Conservation (phyloP, 805 yeast genomes). For the Metschnikowia continentalis region DNA sequence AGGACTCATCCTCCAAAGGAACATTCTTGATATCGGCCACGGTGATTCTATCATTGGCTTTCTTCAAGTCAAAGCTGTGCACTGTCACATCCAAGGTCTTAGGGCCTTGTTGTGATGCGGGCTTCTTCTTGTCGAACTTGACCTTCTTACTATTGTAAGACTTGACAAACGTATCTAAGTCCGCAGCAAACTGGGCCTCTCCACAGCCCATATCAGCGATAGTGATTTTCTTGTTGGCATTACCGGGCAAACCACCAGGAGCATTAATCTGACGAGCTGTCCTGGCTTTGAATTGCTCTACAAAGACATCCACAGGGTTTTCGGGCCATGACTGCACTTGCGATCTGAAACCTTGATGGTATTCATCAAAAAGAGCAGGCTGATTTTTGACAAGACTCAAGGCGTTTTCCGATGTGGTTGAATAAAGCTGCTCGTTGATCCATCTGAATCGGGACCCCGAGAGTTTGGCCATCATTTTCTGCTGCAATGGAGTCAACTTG, state of each 20-base stretch:
- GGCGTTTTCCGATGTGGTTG: constrained; percentile 76
- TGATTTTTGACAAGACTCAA: constrained; percentile 67
- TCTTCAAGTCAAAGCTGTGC: constrained; percentile 88
- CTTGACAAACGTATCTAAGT: constrained; percentile 50
- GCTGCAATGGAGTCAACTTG: constrained; percentile 80
- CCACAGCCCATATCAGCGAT: constrained; percentile 99
- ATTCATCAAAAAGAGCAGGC: constrained; percentile 88
- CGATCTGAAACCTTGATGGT: constrained; percentile 90
- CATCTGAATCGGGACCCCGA: constrained; percentile 95
- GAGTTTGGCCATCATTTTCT: constrained; percentile 91
- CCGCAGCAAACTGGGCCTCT: constrained; percentile 81
- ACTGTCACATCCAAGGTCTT: constrained; percentile 52
- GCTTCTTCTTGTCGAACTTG: constrained; percentile 25
- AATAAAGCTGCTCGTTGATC: constrained; percentile 97
- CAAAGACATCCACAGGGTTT: constrained; percentile 93
- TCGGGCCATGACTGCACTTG: constrained; percentile 99
- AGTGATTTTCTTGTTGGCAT: constrained; percentile 57
- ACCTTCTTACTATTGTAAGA: constrained; percentile 19
- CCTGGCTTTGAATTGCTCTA: constrained; percentile 59
- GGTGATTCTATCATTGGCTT: constrained; percentile 82
- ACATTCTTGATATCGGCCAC: constrained; percentile 96
- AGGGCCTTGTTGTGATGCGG: constrained; percentile 24
- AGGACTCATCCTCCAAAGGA: constrained; percentile 74
- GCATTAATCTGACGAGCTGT: constrained; percentile 73
- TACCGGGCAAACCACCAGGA: constrained; percentile 92